Evolutionary conservation across 2,329 filamentous ascomycete species (phyloP), one percentile per base, ranked within the genome.

Genomic region (Hypoxylon sp.): DNA sequence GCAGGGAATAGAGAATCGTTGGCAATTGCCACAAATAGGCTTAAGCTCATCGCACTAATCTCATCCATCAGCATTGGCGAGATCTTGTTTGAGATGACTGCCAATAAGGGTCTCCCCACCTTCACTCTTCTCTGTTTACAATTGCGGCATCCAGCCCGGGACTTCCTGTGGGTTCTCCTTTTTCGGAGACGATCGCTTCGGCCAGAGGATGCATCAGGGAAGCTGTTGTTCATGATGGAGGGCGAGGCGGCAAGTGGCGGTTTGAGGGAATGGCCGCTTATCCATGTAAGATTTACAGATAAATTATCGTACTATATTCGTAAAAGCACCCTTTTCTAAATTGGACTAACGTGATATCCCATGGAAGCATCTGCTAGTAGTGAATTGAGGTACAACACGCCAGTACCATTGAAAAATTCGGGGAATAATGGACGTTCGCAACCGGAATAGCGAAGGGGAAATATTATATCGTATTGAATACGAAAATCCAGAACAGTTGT

Each of bases 111-210:
- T 37, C 14, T 17, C 13, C 58, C 14, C 35, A 62, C 50, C 59
- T 62, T 62, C 10, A 62, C 31, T 29, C 51, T 62, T 39, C 59
- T 54, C 42, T 55, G 50, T 29, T 62, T 62, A 39, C 50, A 62
- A 5, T 62, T 62, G 26, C 39, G 29, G 14, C 59, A 62, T 10
- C 59, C 51, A 48, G 26, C 24, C 10, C 59, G 35, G 2, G 58
- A 61, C 17, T 61, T 61, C 11, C 13, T 61, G 24, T 61, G 58
- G 11, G 26, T 31, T 31, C 58, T 61, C 19, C 58, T 52, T 11
- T 33, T 54, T 19, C 31, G 51, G 4, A 10, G 31, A 54, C 26
- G 51, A 37, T 37, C 8, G 33, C 33, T 5, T 10, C 10, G 31
- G 29, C 19, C 37, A 42, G 37, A 42, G 14, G 37, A 42, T 42